Conservation (phyloP, 805 yeast species). For the Yarrowia porcina region DNA sequence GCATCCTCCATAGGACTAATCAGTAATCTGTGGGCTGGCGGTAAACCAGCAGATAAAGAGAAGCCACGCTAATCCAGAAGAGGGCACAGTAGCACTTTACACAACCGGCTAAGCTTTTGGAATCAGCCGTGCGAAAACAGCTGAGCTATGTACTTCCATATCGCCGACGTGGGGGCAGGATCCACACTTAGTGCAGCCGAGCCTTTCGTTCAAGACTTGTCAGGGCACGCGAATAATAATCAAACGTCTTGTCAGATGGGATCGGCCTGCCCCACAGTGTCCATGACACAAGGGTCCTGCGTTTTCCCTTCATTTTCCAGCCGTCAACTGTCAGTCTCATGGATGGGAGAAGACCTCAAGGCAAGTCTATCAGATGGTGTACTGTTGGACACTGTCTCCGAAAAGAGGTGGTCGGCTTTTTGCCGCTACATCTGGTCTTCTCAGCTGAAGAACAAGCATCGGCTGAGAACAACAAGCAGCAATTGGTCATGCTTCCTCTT, state of each 20-base stretch:
- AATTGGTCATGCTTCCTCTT: background rate
- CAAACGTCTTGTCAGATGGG: background rate
- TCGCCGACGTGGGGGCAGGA: background rate
- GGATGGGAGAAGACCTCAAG: slow-evolving; percentile 5
- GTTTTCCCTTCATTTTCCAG: background rate
- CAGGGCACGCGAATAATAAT: slow-evolving; percentile 9
- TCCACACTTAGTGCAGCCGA: background rate
- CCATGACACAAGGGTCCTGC: slow-evolving; percentile 13
- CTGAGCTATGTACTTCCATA: background rate
- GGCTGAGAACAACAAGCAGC: background rate
- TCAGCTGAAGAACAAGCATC: slow-evolving; percentile 3
- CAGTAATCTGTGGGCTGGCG: background rate
- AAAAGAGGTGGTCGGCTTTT: background rate
- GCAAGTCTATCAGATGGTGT: background rate
- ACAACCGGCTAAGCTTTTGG: slow-evolving; percentile 7
- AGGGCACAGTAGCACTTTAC: background rate
- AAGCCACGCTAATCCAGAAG: background rate
- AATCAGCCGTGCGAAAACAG: slow-evolving; percentile 4
- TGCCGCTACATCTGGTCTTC: background rate
- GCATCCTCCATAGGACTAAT: background rate
- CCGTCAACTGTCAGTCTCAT: slow-evolving; percentile 6
- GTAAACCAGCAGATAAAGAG: slow-evolving; percentile 2
- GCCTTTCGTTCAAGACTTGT: background rate
- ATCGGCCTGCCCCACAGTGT: slow-evolving; percentile 5
- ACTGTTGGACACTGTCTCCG: no score